A percentile compares a stretch with the other conserved stretches of the same genome.
Evolutionary conservation across 371 early-diverging fungal species (phyloP).

Genomic region (Coemansia sp.): DNA sequence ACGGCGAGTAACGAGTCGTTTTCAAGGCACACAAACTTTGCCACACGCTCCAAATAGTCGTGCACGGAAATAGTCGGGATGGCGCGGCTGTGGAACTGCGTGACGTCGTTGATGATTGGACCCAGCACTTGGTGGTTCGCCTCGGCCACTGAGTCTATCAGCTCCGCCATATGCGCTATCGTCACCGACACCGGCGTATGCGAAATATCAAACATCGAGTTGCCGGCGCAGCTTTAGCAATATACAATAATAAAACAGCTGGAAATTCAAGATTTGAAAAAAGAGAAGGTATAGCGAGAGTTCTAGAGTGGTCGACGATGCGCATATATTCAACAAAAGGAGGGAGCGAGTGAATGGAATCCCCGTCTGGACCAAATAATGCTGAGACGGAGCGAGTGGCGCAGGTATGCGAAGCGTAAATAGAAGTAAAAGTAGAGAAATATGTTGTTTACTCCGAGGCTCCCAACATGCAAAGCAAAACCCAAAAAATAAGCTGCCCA

Average conservation of each 20-base stretch:
- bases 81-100: slow-evolving; percentile 81
- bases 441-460: too few species aligned
- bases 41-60: slow-evolving; percentile 67
- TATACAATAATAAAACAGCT: neutral
- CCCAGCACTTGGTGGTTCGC: slow-evolving; percentile 31
- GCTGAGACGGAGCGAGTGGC: too few species aligned
- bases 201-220: slow-evolving; percentile 36
- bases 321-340: too few species aligned
- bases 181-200: slow-evolving; percentile 36
- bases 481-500: too few species aligned
- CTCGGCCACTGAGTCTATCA: slow-evolving; percentile 23
- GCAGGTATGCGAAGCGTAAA: too few species aligned
- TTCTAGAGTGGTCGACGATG: too few species aligned
- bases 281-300: neutral
- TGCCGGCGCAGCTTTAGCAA: neutral
- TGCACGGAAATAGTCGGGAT: slow-evolving; percentile 71
- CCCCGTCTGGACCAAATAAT: too few species aligned
- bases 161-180: slow-evolving; percentile 32
- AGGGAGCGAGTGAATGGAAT: too few species aligned
- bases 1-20: slow-evolving; percentile 73
- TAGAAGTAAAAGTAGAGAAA: too few species aligned
- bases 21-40: slow-evolving; percentile 78
- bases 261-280: neutral
- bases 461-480: too few species aligned
- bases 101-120: slow-evolving; percentile 39